phyloP scores from a whole-genome alignment of 2,329 filamentous ascomycete species.

The Epichloe bromicola region DNA sequence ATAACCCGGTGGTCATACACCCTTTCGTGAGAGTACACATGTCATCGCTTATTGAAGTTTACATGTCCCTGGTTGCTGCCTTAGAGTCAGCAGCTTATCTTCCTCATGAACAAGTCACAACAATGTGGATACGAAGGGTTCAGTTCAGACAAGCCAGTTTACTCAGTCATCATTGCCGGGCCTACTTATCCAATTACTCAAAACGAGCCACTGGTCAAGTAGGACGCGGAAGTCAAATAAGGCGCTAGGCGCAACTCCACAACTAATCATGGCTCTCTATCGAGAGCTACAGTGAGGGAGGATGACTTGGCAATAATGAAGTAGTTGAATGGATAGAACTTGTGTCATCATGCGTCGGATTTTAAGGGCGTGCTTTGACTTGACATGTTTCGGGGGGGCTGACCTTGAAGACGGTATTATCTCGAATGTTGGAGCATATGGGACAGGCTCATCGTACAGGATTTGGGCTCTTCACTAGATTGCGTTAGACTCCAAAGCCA shows the following conservation, averaged over 20 bases:
- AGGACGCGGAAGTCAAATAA: conserved; percentile 50
- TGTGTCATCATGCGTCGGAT: conserved; percentile 25
- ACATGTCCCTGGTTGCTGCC: no score
- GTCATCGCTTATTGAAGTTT: no score
- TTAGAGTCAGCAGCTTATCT: no score
- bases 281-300: conserved; percentile 54
- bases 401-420: background rate
- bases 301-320: conserved; percentile 53
- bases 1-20: no score
- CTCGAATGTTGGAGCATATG: background rate
- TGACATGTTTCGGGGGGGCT: background rate
- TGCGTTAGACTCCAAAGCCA: background rate
- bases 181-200: conserved; percentile 26
- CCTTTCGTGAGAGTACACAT: no score
- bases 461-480: background rate
- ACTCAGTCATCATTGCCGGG: conserved; percentile 55
- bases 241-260: conserved; percentile 49
- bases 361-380: background rate
- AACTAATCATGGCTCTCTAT: conserved; percentile 49
- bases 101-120: no score
- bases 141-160: conserved; percentile 49
- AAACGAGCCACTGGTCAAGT: conserved; percentile 41
- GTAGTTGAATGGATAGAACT: conserved; percentile 69
- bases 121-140: background rate
- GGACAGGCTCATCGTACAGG: background rate